Base-by-base conservation (phyloP, 768 basidiomycete species). In the Lentinula raphanica region DNA sequence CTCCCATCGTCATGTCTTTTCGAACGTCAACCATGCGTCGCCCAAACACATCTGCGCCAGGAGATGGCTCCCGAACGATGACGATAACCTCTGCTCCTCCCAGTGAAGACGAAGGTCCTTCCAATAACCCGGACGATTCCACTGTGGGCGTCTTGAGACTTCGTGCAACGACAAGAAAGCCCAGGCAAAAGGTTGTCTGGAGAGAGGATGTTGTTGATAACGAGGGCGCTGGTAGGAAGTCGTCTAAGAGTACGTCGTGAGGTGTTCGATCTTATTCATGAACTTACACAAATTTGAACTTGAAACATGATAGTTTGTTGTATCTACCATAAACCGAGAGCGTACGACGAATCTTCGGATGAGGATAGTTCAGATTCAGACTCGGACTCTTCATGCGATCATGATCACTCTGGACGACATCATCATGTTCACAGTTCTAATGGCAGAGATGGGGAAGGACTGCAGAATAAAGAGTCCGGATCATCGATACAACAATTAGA, bases 301-400 rank as follows among this genome's bases (percentile, higher is more conserved):
- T n/a, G n/a, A n/a, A n/a, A n/a, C n/a, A n/a, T n/a, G n/a, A n/a
- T 62, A 98, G 94, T 97, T 50, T 98, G 94, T 69, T 98, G 94
- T 70, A 96, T 98, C 66, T 96, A 94, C 67, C 92, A 94, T 68
- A 90, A 88, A 67, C 87, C 88, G 1, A 79, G 81, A 57, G 73
- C 67, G 50, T 94, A 92, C 60, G 92, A 92, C 71, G 92, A 94
- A 66, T 93, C 92, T 0, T 90, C 86, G 0, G 85, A 84, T 32
- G 81, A 82, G 40, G 79, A 81, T 44, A 62, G 64, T 4, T 83
- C 82, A 0, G 85, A 81, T 40, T 79, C 82, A 2, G 80, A 79
- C 50, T 73, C 74, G 6, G 75, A 75, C 53, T 68, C 66, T 12
- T 65, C 68, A 23, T 65, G 62, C 54, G 63, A 64, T 19, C 62